Evolutionary conservation across 1,284 basidiomycete genomes (phyloP), one percentile per base, ranked within the genome.

Genomic region (Fomitiporia mediterranea): DNA sequence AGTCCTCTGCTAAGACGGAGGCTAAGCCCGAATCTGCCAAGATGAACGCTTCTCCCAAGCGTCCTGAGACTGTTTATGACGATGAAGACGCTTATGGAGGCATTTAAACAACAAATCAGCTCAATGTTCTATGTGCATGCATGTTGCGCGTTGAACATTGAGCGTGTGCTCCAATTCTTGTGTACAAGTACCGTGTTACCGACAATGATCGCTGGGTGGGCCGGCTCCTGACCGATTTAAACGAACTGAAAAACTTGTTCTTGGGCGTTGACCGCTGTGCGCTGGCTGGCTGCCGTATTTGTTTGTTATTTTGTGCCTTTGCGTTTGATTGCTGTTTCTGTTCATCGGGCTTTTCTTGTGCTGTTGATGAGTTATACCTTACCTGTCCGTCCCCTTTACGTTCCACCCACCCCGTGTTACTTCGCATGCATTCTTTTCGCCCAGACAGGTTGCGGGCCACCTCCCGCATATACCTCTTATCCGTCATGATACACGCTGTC

Each of bases 61-160:
- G 57, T 28, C 57, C 15, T 56, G 76, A 79, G 60, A 80, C 81
- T 21, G 57, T 83, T 58, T 84, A 84, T 61, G 75, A 81, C 61
- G 76, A 78, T 32, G 78, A 79, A n/a, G 84, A 86, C 59, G 82
- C 79, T 38, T 86, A 86, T 61, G 81, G 75, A 30, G 84, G 84
- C 34, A 77, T 86, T 65, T 59, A 34, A 54, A 35, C 28, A 15
- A 55, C 25, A 19, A 23, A 13, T 23, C 13, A 11, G 37, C n/a
- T n/a, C 11, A 25, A 49, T n/a, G 27, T 40, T 5, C 25, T 44
- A 13, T 34, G 23, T 28, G 17, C 5, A 30, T 8, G 19, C 38
- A 30, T 32, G 15, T 21, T 9, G 19, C 9, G 38, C 50, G 23
- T 49, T n/a, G 28, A 32, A 17, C 37, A 49, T 38, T 46, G 34